A percentile compares a stretch with the other conserved stretches of the same genome.
Evolutionary conservation across 352 stramenopile species (phyloP).

Genomic region (Hyaloperonospora arabidopsidis): DNA sequence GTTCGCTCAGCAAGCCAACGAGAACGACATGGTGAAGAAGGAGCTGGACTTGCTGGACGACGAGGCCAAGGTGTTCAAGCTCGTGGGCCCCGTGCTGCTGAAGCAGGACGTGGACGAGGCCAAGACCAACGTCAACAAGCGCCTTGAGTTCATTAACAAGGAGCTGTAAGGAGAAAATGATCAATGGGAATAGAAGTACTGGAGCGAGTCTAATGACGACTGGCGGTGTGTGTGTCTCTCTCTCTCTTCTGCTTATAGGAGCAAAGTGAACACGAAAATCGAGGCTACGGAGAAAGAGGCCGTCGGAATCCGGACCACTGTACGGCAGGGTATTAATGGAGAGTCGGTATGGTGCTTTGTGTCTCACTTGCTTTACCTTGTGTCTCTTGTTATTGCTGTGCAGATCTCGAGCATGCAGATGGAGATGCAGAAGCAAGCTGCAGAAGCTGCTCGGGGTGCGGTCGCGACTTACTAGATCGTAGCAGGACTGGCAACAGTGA

Average conservation of each 20-base stretch:
- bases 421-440: conserved; percentile 84
- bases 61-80: conserved; percentile 90
- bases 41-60: conserved; percentile 85
- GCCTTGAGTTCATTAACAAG: conserved; percentile 93
- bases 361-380: neutral
- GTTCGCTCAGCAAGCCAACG: conserved; percentile 89
- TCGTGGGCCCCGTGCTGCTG: conserved; percentile 91
- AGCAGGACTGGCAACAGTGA: neutral
- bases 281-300: conserved; percentile 87
- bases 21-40: conserved; percentile 96
- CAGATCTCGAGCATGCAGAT: conserved; percentile 86
- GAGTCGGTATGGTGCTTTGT: neutral
- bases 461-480: conserved; percentile 34
- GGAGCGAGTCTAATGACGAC: too few relatives aligned
- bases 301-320: conserved; percentile 80
- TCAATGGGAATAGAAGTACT: too few relatives aligned
- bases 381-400: conserved; percentile 7
- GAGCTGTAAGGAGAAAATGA: conserved; percentile 64
- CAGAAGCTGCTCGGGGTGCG: conserved; percentile 62
- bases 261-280: conserved; percentile 84
- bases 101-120: conserved; percentile 92
- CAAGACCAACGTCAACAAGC: conserved; percentile 92
- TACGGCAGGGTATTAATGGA: conserved; percentile 17
- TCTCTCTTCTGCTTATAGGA: conserved; percentile 29
- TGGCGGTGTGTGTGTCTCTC: too few relatives aligned